Evolutionary conservation across 2,329 filamentous ascomycete genomes (phyloP).

Genomic region (Dactylellina haptotyla): DNA sequence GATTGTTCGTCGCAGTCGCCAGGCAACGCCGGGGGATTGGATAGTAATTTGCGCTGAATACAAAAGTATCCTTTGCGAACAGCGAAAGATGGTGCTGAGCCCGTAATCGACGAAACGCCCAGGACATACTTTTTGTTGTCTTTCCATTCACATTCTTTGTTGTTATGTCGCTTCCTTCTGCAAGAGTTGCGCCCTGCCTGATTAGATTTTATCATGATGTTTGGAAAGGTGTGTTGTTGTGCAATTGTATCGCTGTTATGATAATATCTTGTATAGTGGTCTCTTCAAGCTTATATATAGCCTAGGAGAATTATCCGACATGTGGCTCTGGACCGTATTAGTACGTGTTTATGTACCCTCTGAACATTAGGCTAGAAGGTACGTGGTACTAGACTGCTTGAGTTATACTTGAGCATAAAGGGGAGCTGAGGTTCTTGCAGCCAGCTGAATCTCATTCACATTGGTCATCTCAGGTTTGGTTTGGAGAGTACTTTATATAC

Average conservation of each 20-base stretch:
- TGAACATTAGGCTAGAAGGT: too few species aligned
- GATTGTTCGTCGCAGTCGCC: not conserved
- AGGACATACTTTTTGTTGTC: constrained; percentile 8
- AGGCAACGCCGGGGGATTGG: constrained; percentile 1
- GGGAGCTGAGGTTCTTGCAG: too few species aligned
- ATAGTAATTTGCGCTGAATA: not conserved
- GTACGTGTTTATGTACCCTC: too few species aligned
- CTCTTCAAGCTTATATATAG: too few species aligned
- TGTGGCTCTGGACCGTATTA: too few species aligned
- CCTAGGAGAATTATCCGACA: too few species aligned
- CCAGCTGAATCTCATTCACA: too few species aligned
- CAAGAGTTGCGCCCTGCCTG: not conserved
- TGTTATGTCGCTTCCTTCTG: not conserved
- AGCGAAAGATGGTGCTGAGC: not conserved
- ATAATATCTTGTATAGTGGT: too few species aligned
- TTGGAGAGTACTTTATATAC: not conserved
- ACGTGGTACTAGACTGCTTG: too few species aligned
- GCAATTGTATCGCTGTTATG: too few species aligned
- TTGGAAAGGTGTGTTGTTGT: constrained; percentile 8
- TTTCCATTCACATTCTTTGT: not conserved
- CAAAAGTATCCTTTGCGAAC: not conserved
- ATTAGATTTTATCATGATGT: not conserved
- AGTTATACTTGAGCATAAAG: too few species aligned
- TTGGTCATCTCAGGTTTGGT: not conserved
- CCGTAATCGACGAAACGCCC: not conserved